phyloP scores from a whole-genome alignment of 257 asterid genomes.

The Galeopsis tetrahit region DNA sequence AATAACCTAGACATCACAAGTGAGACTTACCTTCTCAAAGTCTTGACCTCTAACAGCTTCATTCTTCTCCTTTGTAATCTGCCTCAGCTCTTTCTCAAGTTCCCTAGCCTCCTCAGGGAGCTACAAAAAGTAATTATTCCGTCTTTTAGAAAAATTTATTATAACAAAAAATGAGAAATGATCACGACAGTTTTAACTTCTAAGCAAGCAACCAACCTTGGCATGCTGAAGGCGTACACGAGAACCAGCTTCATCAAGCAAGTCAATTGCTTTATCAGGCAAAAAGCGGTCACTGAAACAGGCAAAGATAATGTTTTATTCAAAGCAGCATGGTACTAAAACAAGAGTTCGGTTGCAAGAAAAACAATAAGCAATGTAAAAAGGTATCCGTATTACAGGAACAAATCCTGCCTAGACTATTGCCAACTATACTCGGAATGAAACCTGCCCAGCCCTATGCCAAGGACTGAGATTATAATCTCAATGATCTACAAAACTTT shows the following conservation, averaged over 20 bases:
- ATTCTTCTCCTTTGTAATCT: constrained; percentile 93
- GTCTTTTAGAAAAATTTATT: not conserved
- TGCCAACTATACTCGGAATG: too few relatives aligned
- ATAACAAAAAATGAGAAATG: not conserved
- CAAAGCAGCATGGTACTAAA: not conserved
- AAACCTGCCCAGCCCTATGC: too few relatives aligned
- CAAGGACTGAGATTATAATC: too few relatives aligned
- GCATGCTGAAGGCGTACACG: constrained; percentile 99
- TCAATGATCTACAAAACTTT: too few relatives aligned
- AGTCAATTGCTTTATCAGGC: constrained; percentile 98
- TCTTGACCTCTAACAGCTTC: constrained; percentile 96
- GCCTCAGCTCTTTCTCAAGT: constrained; percentile 96
- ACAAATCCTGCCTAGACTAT: too few relatives aligned
- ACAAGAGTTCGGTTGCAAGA: too few relatives aligned
- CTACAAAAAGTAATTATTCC: constrained; percentile 42
- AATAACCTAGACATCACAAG: constrained; percentile 14
- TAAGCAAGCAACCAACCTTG: constrained; percentile 56
- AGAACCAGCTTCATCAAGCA: constrained; percentile 98
- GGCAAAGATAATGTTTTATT: constrained; percentile 32
- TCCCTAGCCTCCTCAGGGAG: constrained; percentile 99
- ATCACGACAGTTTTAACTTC: not conserved
- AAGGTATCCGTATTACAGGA: too few relatives aligned
- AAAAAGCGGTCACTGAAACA: constrained; percentile 92
- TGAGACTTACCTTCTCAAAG: constrained; percentile 76
- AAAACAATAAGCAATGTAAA: too few relatives aligned